Conservation (phyloP, 2,329 filamentous ascomycete species). For the Fusarium oligoseptatum region DNA sequence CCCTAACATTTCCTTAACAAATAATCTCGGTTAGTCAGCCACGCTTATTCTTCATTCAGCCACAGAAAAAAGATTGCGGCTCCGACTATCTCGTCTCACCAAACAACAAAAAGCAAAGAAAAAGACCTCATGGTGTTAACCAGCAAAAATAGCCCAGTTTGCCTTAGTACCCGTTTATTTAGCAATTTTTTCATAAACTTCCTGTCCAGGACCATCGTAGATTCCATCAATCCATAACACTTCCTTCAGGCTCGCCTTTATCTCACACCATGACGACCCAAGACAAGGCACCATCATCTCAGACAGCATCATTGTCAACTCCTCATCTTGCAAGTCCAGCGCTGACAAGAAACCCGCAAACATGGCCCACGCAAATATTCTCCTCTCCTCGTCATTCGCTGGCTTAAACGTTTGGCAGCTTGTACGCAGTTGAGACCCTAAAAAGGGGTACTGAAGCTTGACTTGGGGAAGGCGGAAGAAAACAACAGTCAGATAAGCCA, state of each 20-base stretch:
- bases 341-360: neutral
- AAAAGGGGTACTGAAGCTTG: neutral
- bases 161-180: neutral
- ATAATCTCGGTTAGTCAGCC: neutral
- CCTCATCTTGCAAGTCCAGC: neutral
- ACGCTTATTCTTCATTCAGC: neutral
- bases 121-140: too few relatives aligned
- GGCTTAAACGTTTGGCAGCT: neutral
- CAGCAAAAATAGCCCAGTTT: too few relatives aligned
- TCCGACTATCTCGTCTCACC: constrained; percentile 1
- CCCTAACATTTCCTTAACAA: neutral
- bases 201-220: neutral
- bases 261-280: neutral
- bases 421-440: neutral
- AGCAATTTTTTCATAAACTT: neutral
- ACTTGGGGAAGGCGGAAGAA: neutral
- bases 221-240: constrained; percentile 2
- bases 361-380: neutral
- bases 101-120: neutral
- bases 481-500: neutral
- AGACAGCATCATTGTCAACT: neutral
- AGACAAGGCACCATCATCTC: neutral
- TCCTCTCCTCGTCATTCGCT: neutral
- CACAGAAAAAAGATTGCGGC: neutral
- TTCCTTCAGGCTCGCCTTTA: neutral